Evolutionary conservation across 495 filamentous ascomycete species (phyloP).

Genomic region (Trichoderma gamsii): DNA sequence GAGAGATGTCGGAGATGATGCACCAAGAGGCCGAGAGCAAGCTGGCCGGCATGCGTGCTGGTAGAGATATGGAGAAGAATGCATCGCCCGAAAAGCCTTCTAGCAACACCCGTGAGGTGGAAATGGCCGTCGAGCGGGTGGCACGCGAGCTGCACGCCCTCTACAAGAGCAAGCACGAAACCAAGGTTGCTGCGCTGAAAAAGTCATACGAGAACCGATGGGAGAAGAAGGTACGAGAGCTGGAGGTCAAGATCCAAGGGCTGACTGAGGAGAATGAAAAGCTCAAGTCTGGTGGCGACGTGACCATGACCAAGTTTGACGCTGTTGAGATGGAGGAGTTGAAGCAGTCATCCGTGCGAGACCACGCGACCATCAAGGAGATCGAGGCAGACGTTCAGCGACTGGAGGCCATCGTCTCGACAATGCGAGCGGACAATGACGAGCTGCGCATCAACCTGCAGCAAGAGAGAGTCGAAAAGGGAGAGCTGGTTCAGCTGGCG

Average conservation of each 20-base stretch:
- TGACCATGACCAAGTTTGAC: slow-evolving; percentile 47
- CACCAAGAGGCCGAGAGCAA: slow-evolving; percentile 67
- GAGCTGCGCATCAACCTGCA: slow-evolving; percentile 60
- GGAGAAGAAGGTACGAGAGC: slow-evolving; percentile 75
- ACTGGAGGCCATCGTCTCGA: slow-evolving; percentile 59
- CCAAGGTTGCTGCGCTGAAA: slow-evolving; percentile 87
- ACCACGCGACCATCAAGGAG: slow-evolving; percentile 48
- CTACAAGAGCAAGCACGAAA: slow-evolving; percentile 97
- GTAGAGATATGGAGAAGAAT: slow-evolving; percentile 32
- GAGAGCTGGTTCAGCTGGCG: slow-evolving; percentile 83
- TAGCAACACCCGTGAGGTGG: slow-evolving; percentile 49
- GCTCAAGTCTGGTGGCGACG: slow-evolving; percentile 56
- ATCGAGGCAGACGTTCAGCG: slow-evolving; percentile 63
- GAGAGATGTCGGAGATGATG: slow-evolving; percentile 58
- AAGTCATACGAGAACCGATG: slow-evolving; percentile 87
- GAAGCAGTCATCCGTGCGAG: slow-evolving; percentile 44
- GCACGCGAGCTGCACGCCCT: slow-evolving; percentile 81
- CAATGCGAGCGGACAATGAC: slow-evolving; percentile 58
- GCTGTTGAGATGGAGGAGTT: slow-evolving; percentile 40
- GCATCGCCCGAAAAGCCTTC: slow-evolving; percentile 28
- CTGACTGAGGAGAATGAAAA: slow-evolving; percentile 68
- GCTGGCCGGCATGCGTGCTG: slow-evolving; percentile 58
- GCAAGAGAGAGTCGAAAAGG: slow-evolving; percentile 82
- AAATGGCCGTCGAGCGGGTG: slow-evolving; percentile 86
- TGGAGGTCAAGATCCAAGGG: slow-evolving; percentile 63